phyloP scores from a whole-genome alignment of 441 rosid genomes.

The Adansonia gregorii region DNA sequence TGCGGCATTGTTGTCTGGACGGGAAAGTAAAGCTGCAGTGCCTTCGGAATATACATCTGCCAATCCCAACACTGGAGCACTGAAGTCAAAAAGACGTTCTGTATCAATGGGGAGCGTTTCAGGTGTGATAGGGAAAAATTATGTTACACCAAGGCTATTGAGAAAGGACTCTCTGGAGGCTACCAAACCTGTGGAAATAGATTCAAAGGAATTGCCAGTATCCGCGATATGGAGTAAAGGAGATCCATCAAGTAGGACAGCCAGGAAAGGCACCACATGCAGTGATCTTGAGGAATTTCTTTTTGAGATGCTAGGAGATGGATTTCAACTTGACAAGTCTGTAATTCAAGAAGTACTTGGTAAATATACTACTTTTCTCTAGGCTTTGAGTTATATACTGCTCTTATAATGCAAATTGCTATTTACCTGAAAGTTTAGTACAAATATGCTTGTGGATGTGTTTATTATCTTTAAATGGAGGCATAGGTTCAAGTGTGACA shows the following conservation, averaged over 20 bases:
- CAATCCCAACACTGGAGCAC: constrained; percentile 29
- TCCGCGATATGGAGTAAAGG: constrained; percentile 45
- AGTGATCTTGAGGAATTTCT: constrained; percentile 55
- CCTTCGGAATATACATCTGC: constrained; percentile 26
- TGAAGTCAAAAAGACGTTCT: constrained; percentile 40
- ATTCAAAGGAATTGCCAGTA: constrained; percentile 47
- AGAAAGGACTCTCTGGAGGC: constrained; percentile 39
- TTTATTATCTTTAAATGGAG: background rate
- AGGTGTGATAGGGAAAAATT: constrained; percentile 52
- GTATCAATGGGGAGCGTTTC: constrained; percentile 55
- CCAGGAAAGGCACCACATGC: constrained; percentile 25
- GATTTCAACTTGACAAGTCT: constrained; percentile 56
- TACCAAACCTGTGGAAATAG: constrained; percentile 53
- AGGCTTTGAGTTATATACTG: constrained; percentile 20
- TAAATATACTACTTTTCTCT: constrained; percentile 36
- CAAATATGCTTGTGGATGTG: background rate
- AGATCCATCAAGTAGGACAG: constrained; percentile 27
- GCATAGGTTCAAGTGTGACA: background rate
- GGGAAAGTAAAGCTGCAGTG: constrained; percentile 1
- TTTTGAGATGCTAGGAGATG: constrained; percentile 57
- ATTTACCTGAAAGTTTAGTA: background rate
- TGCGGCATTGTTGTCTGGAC: constrained; percentile 26
- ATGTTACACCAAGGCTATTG: constrained; percentile 39
- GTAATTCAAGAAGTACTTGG: constrained; percentile 58
- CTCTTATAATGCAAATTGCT: background rate